These are phyloP conservation scores for Tephrocybe sp. DNA, from an alignment of 768 basidiomycete genomes.

Conservation along the genomic window DNA sequence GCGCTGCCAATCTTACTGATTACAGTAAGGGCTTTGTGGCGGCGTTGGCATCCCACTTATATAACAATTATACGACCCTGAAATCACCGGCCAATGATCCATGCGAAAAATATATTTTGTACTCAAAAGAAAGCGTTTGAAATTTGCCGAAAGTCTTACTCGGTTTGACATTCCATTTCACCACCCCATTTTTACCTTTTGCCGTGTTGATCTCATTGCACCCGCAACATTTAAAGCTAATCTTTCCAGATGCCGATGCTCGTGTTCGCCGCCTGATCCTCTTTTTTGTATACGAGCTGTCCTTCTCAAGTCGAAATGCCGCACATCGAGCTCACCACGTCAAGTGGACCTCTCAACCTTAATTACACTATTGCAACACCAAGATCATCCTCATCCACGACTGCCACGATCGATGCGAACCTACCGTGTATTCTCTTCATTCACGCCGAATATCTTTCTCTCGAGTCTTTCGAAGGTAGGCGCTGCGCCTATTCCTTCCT, in stretches of 20 bases:
- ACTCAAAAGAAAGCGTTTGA: no score
- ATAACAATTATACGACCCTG: no score
- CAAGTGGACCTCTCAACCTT: slow-evolving; percentile 27
- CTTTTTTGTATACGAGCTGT: background rate
- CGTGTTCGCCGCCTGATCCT: background rate
- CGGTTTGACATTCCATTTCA: background rate
- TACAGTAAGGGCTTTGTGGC: no score
- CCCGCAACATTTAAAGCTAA: no score
- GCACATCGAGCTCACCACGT: slow-evolving; percentile 25
- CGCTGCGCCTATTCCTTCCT: background rate
- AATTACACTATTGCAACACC: slow-evolving; percentile 39
- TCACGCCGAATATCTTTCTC: slow-evolving; percentile 32
- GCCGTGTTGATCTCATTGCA: no score
- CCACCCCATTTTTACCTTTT: no score
- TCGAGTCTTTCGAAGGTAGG: slow-evolving; percentile 36
- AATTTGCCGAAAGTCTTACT: no score
- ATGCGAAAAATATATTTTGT: no score
- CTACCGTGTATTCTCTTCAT: slow-evolving; percentile 37
- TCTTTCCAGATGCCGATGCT: background rate
- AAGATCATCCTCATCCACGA: slow-evolving; percentile 23
- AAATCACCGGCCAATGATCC: no score
- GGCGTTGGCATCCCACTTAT: no score
- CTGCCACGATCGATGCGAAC: slow-evolving; percentile 30
- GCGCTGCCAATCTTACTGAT: no score
- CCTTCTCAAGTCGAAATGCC: slow-evolving; percentile 25